phyloP scores from a whole-genome alignment of 2,329 filamentous ascomycete species.

The Myriosclerotinia curreyana region DNA sequence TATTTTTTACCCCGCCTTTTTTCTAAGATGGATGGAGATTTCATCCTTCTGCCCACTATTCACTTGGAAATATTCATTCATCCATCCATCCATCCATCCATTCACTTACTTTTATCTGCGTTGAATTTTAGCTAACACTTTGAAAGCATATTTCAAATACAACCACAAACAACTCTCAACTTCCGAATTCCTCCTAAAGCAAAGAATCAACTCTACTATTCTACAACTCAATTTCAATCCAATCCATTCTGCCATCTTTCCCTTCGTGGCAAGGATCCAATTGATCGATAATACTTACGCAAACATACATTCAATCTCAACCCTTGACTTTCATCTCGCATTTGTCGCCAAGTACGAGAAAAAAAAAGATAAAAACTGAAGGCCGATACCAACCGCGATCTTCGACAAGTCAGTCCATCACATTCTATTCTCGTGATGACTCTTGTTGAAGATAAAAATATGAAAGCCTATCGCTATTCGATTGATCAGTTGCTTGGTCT shows the following conservation, averaged over 20 bases:
- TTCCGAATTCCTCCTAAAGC: not conserved
- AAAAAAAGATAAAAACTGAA: not conserved
- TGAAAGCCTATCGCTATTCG: slow-evolving; percentile 29
- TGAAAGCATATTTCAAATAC: not conserved
- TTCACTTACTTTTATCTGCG: not conserved
- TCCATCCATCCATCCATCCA: not conserved
- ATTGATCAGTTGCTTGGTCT: slow-evolving; percentile 34
- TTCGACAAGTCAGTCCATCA: not conserved
- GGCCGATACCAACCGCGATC: not conserved
- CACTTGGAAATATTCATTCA: not conserved
- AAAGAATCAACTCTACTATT: not conserved
- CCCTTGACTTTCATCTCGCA: not conserved
- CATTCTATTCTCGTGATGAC: slow-evolving; percentile 10
- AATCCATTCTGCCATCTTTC: not conserved
- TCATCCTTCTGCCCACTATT: not conserved
- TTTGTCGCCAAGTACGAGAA: not conserved
- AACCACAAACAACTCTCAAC: not conserved
- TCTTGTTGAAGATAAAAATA: slow-evolving; percentile 4
- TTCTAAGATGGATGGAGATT: not conserved
- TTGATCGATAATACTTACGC: not conserved
- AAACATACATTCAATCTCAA: not conserved
- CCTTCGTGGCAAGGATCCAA: not conserved
- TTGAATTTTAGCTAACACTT: not conserved
- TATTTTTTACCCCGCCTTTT: not conserved
- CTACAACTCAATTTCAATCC: not conserved